Conservation (phyloP, 1,139 yeast genomes). For the Hanseniaspora uvarum region DNA sequence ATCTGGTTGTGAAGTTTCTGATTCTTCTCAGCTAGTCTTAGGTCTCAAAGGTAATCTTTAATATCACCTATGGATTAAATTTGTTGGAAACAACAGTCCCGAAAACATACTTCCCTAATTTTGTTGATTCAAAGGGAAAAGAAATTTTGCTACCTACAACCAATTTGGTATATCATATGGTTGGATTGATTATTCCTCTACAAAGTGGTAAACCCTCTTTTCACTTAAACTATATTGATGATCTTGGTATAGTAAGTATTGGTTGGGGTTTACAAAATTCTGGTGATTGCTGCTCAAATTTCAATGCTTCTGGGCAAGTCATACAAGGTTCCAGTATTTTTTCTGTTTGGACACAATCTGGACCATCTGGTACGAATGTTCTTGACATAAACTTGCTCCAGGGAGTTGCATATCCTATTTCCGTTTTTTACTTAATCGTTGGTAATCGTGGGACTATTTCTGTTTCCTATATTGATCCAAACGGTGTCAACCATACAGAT, state of each 20-base stretch:
- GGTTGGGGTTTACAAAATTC: slow-evolving; percentile 76
- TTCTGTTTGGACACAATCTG: background rate
- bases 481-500: slow-evolving; percentile 18
- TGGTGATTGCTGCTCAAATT: slow-evolving; percentile 17
- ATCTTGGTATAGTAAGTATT: slow-evolving; percentile 89
- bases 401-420: slow-evolving; percentile 20
- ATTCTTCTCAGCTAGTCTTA: background rate
- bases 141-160: background rate
- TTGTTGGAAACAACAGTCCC: background rate
- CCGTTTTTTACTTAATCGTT: slow-evolving; percentile 21
- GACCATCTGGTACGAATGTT: slow-evolving; percentile 5
- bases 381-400: background rate
- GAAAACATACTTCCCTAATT: background rate
- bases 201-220: slow-evolving; percentile 18
- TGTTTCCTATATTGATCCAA: slow-evolving; percentile 20
- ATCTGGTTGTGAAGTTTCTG: background rate
- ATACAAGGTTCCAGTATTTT: background rate
- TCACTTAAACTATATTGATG: slow-evolving; percentile 19
- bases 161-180: slow-evolving; percentile 17
- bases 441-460: slow-evolving; percentile 20
- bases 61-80: background rate
- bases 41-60: slow-evolving; percentile 2
- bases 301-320: background rate
- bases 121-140: background rate
- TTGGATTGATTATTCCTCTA: slow-evolving; percentile 20